Evolutionary conservation across 768 basidiomycete genomes (phyloP).

Genomic region (Dendrothele bispora): DNA sequence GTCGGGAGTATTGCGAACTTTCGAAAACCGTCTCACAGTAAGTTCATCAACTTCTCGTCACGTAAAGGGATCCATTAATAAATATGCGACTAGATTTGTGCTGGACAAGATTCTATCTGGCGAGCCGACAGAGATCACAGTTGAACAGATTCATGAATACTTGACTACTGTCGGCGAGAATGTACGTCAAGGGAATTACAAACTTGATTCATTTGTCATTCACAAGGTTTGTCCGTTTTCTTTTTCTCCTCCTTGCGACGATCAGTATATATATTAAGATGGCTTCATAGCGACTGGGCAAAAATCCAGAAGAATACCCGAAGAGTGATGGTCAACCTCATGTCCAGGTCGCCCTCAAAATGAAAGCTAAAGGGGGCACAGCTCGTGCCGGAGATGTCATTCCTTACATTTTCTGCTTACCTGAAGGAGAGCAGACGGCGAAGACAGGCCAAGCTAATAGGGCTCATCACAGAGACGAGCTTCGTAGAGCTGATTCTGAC

Average conservation of each 20-base stretch:
- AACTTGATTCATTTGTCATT: conserved; percentile 93
- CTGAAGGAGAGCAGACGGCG: conserved; percentile 67
- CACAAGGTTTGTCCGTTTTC: conserved; percentile 66
- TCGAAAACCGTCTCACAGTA: conserved; percentile 94
- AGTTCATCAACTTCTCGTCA: conserved; percentile 27
- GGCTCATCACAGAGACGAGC: conserved; percentile 92
- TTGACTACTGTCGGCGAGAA: conserved; percentile 73
- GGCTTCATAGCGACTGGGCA: conserved; percentile 78
- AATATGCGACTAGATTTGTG: conserved; percentile 62
- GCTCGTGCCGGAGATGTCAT: conserved; percentile 92
- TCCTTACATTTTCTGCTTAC: conserved; percentile 89
- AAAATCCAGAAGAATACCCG: conserved; percentile 96
- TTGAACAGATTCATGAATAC: conserved; percentile 92
- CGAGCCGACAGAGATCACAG: conserved; percentile 84
- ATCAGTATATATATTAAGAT: background rate
- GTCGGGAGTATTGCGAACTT: conserved; percentile 89
- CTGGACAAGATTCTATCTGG: conserved; percentile 90
- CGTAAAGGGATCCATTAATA: background rate
- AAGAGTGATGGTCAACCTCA: conserved; percentile 95
- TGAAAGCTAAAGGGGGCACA: conserved; percentile 81
- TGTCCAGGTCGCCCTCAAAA: conserved; percentile 90
- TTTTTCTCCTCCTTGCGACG: background rate
- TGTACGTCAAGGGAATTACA: conserved; percentile 74
- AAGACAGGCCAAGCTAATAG: conserved; percentile 84
- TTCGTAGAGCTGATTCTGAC: conserved; percentile 64